Conservation (phyloP, 164 flowering plant genomes). For the Nelumbo lutea region DNA sequence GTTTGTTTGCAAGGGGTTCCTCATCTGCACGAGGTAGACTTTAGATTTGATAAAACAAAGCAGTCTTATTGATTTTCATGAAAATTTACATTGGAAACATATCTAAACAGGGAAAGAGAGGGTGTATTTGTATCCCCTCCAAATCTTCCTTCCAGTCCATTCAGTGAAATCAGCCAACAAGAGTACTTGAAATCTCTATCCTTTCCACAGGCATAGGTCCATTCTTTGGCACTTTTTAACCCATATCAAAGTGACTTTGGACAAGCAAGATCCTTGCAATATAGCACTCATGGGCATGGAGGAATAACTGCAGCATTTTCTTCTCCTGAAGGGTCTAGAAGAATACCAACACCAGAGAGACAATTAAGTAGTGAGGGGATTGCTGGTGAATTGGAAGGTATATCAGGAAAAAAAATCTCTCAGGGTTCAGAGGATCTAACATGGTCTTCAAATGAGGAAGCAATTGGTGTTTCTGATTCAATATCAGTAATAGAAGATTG, state of each 20-base stretch:
- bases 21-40: constrained; percentile 58
- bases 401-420: no score
- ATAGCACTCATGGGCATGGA: constrained; percentile 2
- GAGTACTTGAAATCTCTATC: constrained; percentile 23
- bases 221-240: constrained; percentile 11
- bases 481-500: no score
- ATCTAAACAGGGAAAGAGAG: constrained; percentile 35
- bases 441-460: no score
- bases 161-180: constrained; percentile 11
- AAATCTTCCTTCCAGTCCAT: constrained; percentile 22
- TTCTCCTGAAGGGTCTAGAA: constrained; percentile 20
- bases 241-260: constrained; percentile 20
- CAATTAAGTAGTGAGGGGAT: no score
- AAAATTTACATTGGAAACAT: not conserved
- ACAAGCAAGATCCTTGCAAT: constrained; percentile 22
- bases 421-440: no score
- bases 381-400: no score
- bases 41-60: not conserved
- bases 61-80: not conserved
- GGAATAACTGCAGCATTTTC: constrained; percentile 1
- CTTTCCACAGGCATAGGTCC: constrained; percentile 6
- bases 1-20: constrained; percentile 70
- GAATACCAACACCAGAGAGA: constrained; percentile 4
- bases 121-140: constrained; percentile 19
- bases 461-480: no score